Evolutionary conservation across 1,139 yeast species (phyloP).

Genomic region (Pichia sp.): DNA sequence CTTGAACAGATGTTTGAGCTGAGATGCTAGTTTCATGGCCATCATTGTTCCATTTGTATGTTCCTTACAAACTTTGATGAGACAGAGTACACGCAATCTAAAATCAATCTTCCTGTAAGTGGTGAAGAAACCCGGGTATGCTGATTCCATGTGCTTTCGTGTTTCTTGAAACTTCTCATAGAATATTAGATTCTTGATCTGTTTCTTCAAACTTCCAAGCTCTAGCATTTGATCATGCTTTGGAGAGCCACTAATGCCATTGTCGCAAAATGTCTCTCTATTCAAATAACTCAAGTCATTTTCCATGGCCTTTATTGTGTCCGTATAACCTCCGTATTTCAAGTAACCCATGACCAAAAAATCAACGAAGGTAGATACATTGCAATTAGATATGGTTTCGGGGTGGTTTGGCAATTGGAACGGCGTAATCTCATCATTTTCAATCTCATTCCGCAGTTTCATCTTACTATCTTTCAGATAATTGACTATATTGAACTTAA

Average conservation of each 20-base stretch:
- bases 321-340: constrained; percentile 64
- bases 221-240: constrained; percentile 1
- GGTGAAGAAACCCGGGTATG: constrained; percentile 35
- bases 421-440: constrained; percentile 8
- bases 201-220: constrained; percentile 8
- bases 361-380: constrained; percentile 40
- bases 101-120: constrained; percentile 41
- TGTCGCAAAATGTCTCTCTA: neutral
- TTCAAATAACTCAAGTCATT: constrained; percentile 32
- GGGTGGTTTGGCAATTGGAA: constrained; percentile 9
- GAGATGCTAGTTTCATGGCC: constrained; percentile 41
- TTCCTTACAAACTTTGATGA: constrained; percentile 26
- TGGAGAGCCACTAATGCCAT: neutral
- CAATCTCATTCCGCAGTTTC: constrained; percentile 18
- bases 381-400: constrained; percentile 23
- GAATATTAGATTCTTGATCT: constrained; percentile 9
- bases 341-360: constrained; percentile 62
- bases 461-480: constrained; percentile 45
- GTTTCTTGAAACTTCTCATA: constrained; percentile 17
- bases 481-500: constrained; percentile 63
- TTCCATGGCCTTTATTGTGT: constrained; percentile 58
- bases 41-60: neutral
- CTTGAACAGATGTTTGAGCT: constrained; percentile 34
- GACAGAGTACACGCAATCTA: constrained; percentile 44
- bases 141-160: constrained; percentile 13